Base-by-base conservation (phyloP, 2,329 filamentous ascomycete genomes). In the Trichoderma brevicompactum region DNA sequence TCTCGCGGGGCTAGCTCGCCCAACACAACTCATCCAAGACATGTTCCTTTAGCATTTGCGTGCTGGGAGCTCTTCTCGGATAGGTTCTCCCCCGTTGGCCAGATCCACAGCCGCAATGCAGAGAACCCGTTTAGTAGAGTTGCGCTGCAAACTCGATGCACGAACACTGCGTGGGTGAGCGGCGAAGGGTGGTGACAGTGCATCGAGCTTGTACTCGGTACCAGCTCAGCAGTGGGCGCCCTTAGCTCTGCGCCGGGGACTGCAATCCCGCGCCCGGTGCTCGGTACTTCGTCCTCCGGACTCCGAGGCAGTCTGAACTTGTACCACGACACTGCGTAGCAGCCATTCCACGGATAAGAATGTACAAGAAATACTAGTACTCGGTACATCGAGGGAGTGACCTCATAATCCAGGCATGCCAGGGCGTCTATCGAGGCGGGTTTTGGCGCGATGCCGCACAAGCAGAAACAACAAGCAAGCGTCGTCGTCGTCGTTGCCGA, bases 161-260 rank as follows among this genome's bases (percentile, higher is more conserved):
- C 34, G 59, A 43, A 28, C 23, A 38, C 32, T 50, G n/a, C 28
- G 23, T 44, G 53, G n/a, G 19, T 10, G 40, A 32, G 23, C 9
- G 8, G 38, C 53, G 15, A 32, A n/a, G 17, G 58, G 46, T 61
- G 58, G 58, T 61, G 58, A 61, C 58, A 52, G 46, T 61, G 58
- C 58, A 61, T 61, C 46, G 23, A 28, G 23, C 13, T 60, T 32
- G 55, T 48, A 38, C 28, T 2, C 9, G 43, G 17, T 12, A 46
- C n/a, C 41, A 48, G 17, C 23, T 28, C 46, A 8, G 5, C 23
- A 38, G 36, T 7, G 36, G 36, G 36, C 2, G 36, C 23, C 23
- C 23, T 28, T 28, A 28, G 23, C 23, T 28, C 23, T 28, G 48
- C 13, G 46, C 23, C 12, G 48, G 23, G 48, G 15, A 10, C 23